phyloP scores from a whole-genome alignment of 306 rosid genomes.

The Cyclanthera cordifolia region DNA sequence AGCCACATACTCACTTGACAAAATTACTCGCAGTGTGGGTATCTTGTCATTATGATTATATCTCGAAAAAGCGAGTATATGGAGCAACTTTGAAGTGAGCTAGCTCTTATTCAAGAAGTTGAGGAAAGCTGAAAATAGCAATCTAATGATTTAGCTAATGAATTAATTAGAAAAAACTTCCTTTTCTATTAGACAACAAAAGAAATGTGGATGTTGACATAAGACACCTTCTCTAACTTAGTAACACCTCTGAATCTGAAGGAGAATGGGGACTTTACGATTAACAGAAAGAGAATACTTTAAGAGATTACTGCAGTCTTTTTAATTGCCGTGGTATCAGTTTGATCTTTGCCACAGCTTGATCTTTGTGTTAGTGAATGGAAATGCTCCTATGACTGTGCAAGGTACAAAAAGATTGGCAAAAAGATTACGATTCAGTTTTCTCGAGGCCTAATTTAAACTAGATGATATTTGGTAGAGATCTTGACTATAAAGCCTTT shows the following conservation, averaged over 20 bases:
- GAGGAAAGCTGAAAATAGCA: neutral
- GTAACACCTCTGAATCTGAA: neutral
- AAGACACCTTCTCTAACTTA: neutral
- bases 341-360: neutral
- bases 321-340: neutral
- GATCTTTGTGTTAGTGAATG: neutral
- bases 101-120: neutral
- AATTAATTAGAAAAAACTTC: neutral
- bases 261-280: neutral
- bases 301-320: neutral
- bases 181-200: neutral
- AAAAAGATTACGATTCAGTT: neutral
- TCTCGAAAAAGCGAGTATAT: neutral
- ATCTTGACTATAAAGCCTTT: neutral
- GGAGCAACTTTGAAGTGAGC: neutral
- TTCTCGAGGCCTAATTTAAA: neutral
- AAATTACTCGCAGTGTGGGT: neutral
- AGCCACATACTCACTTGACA: neutral
- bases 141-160: neutral
- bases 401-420: neutral
- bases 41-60: neutral
- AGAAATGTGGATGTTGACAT: slow-evolving; percentile 7
- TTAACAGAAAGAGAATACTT: neutral
- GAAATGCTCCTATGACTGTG: neutral
- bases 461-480: neutral